A percentile compares a stretch with the other conserved stretches of the same genome.
Conservation (phyloP, 2,329 filamentous ascomycete species). For the Immersiporthe knoxdaviesiana region DNA sequence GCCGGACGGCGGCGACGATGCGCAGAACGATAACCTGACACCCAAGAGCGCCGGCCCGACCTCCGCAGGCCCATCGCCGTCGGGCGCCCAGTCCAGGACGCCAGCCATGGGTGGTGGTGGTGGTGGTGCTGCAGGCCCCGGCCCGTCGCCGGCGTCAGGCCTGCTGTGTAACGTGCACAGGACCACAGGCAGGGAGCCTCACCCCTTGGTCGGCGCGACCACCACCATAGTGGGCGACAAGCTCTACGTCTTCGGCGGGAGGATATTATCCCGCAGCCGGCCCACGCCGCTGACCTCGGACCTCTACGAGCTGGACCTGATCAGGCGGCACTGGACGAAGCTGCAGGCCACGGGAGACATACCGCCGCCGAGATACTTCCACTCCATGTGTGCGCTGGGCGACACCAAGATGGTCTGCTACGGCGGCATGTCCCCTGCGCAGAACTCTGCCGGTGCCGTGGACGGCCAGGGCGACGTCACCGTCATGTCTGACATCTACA, state of each 20-base stretch:
- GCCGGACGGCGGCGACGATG: conserved; percentile 51
- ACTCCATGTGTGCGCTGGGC: conserved; percentile 90
- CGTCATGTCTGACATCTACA: conserved; percentile 97
- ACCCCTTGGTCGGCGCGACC: conserved; percentile 89
- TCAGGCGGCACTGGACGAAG: conserved; percentile 91
- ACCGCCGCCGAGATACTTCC: conserved; percentile 92
- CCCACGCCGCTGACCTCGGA: conserved; percentile 83
- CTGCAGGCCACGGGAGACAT: conserved; percentile 82
- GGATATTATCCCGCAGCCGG: conserved; percentile 80
- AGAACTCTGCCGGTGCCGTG: conserved; percentile 50
- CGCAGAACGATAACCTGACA: conserved; percentile 50
- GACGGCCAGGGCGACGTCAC: conserved; percentile 80
- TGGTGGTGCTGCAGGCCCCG: conserved; percentile 43
- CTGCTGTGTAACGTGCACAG: conserved; percentile 75
- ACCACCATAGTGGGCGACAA: conserved; percentile 95
- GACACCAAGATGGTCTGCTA: conserved; percentile 98
- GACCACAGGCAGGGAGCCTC: conserved; percentile 89
- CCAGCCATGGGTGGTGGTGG: conserved; percentile 46
- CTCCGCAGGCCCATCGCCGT: conserved; percentile 62
- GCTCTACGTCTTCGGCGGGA: conserved; percentile 93
- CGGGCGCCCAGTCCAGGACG: conserved; percentile 45
- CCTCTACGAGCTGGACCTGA: conserved; percentile 90
- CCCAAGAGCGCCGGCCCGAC: conserved; percentile 57
- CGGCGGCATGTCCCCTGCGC: conserved; percentile 91
- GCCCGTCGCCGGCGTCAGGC: conserved; percentile 48